Base-by-base conservation (phyloP, 495 filamentous ascomycete genomes). In the Bacidia gigantensis region DNA sequence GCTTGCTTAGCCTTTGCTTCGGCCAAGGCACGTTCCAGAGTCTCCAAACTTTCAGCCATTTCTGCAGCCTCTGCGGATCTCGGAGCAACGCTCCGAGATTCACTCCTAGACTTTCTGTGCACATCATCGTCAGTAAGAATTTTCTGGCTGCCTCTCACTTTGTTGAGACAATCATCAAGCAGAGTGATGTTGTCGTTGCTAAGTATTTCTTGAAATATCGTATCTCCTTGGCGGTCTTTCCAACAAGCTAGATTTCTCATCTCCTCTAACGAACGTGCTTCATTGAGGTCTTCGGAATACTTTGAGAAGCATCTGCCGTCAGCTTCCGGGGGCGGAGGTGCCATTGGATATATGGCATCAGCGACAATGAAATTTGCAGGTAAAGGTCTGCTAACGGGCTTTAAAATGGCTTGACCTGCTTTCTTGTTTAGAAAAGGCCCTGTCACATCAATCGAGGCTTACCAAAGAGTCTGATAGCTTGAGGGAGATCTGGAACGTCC, bases 361-460 rank as follows among this genome's bases (percentile, higher is more conserved):
- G 60, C 60, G 17, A 62, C 52, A 14, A 60, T 42, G 23, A 52
- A 62, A 17, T 62, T 60, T 40, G 52, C 45, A 20, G 60, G 60
- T 2, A 62, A 21, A 26, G 60, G 54, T 35, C 55, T 47, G 41
- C 49, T 23, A n/a, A 60, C 52, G 14, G 55, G 49, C 26, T 49
- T 50, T 21, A 25, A 25, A 40, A 50, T 20, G 14, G 46, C 44
- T 11, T 40, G 50, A 49, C 32, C 55, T 49, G 40, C 20, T 35
- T 12, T 42, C 21, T 25, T 23, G 29, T 35, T 14, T 7, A 35
- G 5, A 35, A 35, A 35, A 35, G 29, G 5, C 7, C 29, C 5
- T 35, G 7, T 5, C 29, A 14, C n/a, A 44, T 7, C 49, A 12
- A 17, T 25, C 21, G 24, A 42, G 23, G 26, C 47, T 46, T 55